phyloP scores from a whole-genome alignment of 1,284 basidiomycete genomes.

The Sporisorium graminicola region DNA sequence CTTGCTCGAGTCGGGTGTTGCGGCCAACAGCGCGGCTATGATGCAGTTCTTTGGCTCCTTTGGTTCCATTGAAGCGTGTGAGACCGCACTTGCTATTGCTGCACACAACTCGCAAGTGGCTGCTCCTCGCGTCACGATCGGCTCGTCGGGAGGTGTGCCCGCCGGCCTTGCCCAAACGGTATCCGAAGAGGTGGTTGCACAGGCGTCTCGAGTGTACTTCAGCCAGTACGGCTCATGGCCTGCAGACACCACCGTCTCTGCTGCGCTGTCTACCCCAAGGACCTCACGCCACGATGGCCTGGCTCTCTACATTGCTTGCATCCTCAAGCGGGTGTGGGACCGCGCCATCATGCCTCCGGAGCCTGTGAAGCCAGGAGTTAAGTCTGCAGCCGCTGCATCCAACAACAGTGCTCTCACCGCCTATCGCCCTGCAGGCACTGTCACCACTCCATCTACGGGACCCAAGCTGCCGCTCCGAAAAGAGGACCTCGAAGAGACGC shows the following conservation, averaged over 20 bases:
- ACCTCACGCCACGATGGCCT: constrained; percentile 83
- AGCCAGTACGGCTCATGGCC: constrained; percentile 63
- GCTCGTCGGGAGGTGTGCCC: constrained; percentile 24
- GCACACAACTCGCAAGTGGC: constrained; percentile 67
- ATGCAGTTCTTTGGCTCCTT: constrained; percentile 65
- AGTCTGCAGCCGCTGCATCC: constrained; percentile 12
- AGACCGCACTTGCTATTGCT: constrained; percentile 84
- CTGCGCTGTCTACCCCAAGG: constrained; percentile 42
- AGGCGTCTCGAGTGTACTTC: constrained; percentile 66
- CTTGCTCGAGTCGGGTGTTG: constrained; percentile 69
- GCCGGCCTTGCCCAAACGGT: constrained; percentile 36
- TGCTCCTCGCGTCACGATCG: constrained; percentile 38
- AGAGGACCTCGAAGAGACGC: constrained; percentile 53
- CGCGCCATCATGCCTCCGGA: constrained; percentile 72
- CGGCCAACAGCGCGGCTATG: constrained; percentile 58
- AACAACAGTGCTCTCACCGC: constrained; percentile 24
- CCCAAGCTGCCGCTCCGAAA: constrained; percentile 41
- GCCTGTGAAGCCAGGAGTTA: constrained; percentile 41
- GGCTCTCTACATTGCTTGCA: constrained; percentile 85
- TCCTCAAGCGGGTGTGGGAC: constrained; percentile 89
- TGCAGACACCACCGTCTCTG: constrained; percentile 57
- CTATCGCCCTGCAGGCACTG: constrained; percentile 28
- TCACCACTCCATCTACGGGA: constrained; percentile 3
- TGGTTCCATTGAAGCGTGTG: constrained; percentile 77
- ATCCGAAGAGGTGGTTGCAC: constrained; percentile 61